Evolutionary conservation across 2,329 filamentous ascomycete species (phyloP).

Genomic region (Periconia macrospinosa): DNA sequence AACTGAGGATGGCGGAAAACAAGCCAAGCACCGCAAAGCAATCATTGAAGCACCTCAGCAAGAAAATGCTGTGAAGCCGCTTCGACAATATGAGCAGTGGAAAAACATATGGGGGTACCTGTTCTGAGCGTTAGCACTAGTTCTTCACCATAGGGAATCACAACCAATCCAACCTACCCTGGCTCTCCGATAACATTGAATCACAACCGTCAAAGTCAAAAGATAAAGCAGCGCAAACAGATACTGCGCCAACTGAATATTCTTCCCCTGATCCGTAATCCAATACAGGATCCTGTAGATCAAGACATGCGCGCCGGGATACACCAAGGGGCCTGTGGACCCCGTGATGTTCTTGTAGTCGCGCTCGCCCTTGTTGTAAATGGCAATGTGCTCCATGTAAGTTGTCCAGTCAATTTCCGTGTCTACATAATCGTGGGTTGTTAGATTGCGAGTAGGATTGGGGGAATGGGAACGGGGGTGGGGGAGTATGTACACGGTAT

Average conservation of each 20-base stretch:
- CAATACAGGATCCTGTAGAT: constrained; percentile 80
- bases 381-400: constrained; percentile 90
- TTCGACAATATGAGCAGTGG: constrained; percentile 87
- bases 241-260: constrained; percentile 80
- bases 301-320: constrained; percentile 92
- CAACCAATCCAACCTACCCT: constrained; percentile 53
- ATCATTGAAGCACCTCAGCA: constrained; percentile 95
- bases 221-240: constrained; percentile 83
- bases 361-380: constrained; percentile 80
- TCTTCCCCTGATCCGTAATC: constrained; percentile 72
- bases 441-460: constrained; percentile 5
- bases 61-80: constrained; percentile 87
- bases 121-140: constrained; percentile 1
- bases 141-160: not conserved
- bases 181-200: constrained; percentile 78
- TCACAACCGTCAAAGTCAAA: constrained; percentile 71
- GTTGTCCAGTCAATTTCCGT: constrained; percentile 98
- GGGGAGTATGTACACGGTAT: constrained; percentile 69
- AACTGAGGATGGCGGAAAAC: constrained; percentile 77
- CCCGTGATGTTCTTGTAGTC: constrained; percentile 86
- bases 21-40: constrained; percentile 83
- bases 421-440: constrained; percentile 55
- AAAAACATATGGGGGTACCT: constrained; percentile 85
- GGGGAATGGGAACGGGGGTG: not conserved
- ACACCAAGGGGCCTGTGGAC: constrained; percentile 89